Base-by-base conservation (phyloP, 1,284 basidiomycete genomes). In the Malassezia psittaci region DNA sequence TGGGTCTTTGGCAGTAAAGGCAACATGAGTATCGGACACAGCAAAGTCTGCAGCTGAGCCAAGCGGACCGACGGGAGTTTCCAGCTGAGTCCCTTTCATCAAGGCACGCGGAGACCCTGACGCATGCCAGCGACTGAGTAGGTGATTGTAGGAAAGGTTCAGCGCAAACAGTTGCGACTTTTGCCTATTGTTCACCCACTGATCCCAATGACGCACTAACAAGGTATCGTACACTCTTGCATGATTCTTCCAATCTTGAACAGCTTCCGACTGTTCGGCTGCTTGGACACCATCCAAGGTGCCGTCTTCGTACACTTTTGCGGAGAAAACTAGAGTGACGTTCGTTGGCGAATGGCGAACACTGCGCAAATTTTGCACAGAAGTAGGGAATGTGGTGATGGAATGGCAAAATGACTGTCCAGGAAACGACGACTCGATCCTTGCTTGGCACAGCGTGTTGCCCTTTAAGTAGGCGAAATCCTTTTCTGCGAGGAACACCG, bases 1-100 rank as follows among this genome's bases (percentile, higher is more conserved):
- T 12, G 64, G 64, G 50, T 69, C 65, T 46, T 63, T 66, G 16
- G 65, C 53, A 21, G 62, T 65, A 16, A 61, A 67, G 4, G 60
- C 61, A 38, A 62, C 62, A 29, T 45, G 59, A 21, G 48, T 41
- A 3, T 36, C 41, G 24, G 48, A 51, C 4, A 60, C 53, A 29
- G 50, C 54, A 41, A 61, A 70, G 51, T 69, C 65, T 2, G 45
- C 48, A 2, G 40, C 52, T 15, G 48, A 61, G 5, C 68, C 67
- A 16, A 64, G 65, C 21, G 65, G 65, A 4, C 60, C 53, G 12
- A 66, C 61, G 0, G 68, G 68, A 16, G 61, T 29, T 40, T 62
- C 61, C 32, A 65, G 51, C 33, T 41, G 37, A 33, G 65, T 65
- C n/a, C 36, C 50, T 0, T 58, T 32, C 21, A 67, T 12, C 40